Conservation (phyloP, 2,329 filamentous ascomycete species). For the Chaetothyriales sp. region DNA sequence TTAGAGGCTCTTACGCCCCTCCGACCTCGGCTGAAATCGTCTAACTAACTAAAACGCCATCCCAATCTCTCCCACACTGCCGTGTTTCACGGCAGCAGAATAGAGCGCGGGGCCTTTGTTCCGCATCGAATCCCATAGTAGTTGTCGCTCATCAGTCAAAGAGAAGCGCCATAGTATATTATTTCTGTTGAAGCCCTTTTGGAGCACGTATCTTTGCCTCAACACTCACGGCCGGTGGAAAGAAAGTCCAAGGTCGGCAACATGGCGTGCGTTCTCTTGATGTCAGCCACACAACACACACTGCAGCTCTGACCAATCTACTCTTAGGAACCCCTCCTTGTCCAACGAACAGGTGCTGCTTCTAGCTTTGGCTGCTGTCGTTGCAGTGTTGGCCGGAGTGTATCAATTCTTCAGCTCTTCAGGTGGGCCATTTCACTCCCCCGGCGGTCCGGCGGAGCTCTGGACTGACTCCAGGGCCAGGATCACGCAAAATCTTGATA, state of each 20-base stretch:
- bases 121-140: too few species aligned
- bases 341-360: not conserved
- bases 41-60: too few species aligned
- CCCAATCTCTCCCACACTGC: too few species aligned
- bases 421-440: conserved; percentile 1
- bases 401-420: conserved; percentile 61
- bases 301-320: not conserved
- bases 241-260: not conserved
- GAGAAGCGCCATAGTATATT: too few species aligned
- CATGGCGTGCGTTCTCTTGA: not conserved
- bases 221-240: not conserved
- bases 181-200: too few species aligned
- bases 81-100: too few species aligned
- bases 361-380: conserved; percentile 51
- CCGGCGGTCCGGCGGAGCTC: not conserved
- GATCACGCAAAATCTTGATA: conserved; percentile 69
- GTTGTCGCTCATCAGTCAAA: too few species aligned
- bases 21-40: too few species aligned
- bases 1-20: too few species aligned
- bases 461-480: conserved; percentile 29
- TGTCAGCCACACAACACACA: not conserved
- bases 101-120: too few species aligned
- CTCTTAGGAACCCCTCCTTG: not conserved
- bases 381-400: conserved; percentile 53
- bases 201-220: not conserved